A percentile compares a stretch with the other conserved stretches of the same genome.
Evolutionary conservation across 1,139 yeast genomes (phyloP).

Genomic region (Yamadazyma buinensis): DNA sequence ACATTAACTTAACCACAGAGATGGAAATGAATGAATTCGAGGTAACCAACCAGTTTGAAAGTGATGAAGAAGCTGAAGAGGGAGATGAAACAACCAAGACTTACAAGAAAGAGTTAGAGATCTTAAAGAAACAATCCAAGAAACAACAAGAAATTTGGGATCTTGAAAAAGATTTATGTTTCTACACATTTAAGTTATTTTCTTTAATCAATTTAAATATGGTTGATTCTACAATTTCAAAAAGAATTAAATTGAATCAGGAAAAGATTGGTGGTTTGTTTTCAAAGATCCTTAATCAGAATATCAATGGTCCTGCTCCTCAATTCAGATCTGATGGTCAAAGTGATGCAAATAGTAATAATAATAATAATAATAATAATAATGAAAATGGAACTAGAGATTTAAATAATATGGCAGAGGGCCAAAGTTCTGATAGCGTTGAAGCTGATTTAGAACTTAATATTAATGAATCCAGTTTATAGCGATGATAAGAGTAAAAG

Average conservation of each 20-base stretch:
- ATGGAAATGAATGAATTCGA: conserved; percentile 3
- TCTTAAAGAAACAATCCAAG: conserved; percentile 7
- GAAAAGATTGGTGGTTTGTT: conserved; percentile 44
- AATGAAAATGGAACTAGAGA: no score
- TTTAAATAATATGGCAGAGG: no score
- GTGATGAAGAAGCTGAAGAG: conserved; percentile 15
- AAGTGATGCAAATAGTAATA: no score
- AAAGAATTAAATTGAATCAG: conserved; percentile 47
- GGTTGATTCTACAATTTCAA: conserved; percentile 23
- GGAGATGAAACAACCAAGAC: conserved; percentile 17
- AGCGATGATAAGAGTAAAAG: no score
- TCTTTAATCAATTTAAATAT: conserved; percentile 40
- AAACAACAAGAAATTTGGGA: conserved; percentile 23
- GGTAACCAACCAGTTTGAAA: conserved; percentile 26
- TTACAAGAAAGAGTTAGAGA: conserved; percentile 6
- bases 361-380: no score
- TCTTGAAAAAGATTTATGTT: conserved; percentile 46
- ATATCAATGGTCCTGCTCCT: no score
- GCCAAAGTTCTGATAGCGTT: no score
- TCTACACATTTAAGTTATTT: conserved; percentile 48
- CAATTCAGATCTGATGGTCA: not conserved
- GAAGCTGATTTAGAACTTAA: no score
- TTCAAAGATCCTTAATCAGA: conserved; percentile 20
- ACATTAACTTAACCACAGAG: conserved; percentile 29
- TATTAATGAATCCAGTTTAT: no score